Conservation (phyloP, 257 asterid genomes). For the Coffea eugenioides region DNA sequence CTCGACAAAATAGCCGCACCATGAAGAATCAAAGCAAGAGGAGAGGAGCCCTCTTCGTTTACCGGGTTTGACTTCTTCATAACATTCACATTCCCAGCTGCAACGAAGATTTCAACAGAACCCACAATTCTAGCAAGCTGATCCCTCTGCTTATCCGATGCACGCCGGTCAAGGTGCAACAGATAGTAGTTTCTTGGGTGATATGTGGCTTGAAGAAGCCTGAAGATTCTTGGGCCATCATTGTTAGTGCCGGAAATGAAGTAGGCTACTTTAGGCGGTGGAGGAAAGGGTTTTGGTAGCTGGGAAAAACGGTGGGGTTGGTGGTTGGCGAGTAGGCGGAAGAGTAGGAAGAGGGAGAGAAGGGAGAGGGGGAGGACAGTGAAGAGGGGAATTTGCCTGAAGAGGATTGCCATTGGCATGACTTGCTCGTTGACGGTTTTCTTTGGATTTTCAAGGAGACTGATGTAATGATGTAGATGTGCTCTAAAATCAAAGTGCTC, state of each 20-base stretch:
- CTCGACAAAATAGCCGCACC: conserved; percentile 40
- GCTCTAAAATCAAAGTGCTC: too few species aligned
- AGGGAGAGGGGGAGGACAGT: conserved; percentile 31
- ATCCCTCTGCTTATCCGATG: conserved; percentile 24
- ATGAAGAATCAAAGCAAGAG: conserved; percentile 35
- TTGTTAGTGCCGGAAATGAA: conserved; percentile 35
- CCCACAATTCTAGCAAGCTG: conserved; percentile 34
- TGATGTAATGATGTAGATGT: too few species aligned
- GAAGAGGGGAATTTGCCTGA: conserved; percentile 31
- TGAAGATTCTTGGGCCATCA: conserved; percentile 36
- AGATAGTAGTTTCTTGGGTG: conserved; percentile 47
- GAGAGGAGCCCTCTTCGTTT: conserved; percentile 34
- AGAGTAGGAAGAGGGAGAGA: conserved; percentile 23
- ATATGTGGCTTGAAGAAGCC: conserved; percentile 36
- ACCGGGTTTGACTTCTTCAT: conserved; percentile 32
- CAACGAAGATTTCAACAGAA: conserved; percentile 30
- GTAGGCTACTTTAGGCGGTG: conserved; percentile 37
- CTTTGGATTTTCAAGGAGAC: too few species aligned
- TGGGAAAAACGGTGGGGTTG: conserved; percentile 11
- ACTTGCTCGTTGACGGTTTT: not conserved
- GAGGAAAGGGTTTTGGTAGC: conserved; percentile 19
- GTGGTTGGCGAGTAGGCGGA: conserved; percentile 10
- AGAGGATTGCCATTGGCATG: conserved; percentile 19
- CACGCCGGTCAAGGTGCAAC: conserved; percentile 38
- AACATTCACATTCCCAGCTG: conserved; percentile 37